Conservation (phyloP, 2,329 filamentous ascomycete genomes). For the Cladophialophora exuberans region DNA sequence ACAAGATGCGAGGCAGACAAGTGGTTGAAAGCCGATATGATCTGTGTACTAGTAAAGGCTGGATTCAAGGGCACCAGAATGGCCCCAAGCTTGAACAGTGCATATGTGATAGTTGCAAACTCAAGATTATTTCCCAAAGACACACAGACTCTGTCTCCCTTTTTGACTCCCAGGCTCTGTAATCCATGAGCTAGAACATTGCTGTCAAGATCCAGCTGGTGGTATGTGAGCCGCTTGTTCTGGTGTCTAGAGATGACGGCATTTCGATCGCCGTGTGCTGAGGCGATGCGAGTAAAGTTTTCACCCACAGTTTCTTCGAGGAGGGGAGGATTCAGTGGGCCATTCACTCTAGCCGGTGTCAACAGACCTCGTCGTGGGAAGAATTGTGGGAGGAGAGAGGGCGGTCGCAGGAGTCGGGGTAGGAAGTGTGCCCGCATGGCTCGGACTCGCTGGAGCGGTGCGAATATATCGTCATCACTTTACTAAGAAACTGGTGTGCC, state of each 20-base stretch:
- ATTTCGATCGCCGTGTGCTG: slow-evolving; percentile 48
- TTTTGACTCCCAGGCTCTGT: slow-evolving; percentile 33
- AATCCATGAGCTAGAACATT: slow-evolving; percentile 33
- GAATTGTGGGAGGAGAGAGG: not conserved
- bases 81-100: slow-evolving; percentile 90
- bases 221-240: slow-evolving; percentile 69
- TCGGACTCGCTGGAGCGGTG: slow-evolving; percentile 2
- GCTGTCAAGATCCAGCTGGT: slow-evolving; percentile 64
- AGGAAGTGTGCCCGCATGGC: slow-evolving; percentile 24
- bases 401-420: slow-evolving; percentile 14
- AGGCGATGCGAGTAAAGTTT: slow-evolving; percentile 50
- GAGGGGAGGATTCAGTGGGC: slow-evolving; percentile 43
- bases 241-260: slow-evolving; percentile 68
- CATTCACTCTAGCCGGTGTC: slow-evolving; percentile 27
- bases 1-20: slow-evolving; percentile 74
- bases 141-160: slow-evolving; percentile 74
- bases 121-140: slow-evolving; percentile 84
- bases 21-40: slow-evolving; percentile 76
- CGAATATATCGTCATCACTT: not conserved
- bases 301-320: slow-evolving; percentile 52
- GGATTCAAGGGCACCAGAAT: slow-evolving; percentile 93
- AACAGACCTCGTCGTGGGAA: slow-evolving; percentile 20
- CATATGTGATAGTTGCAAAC: slow-evolving; percentile 78
- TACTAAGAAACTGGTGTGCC: not conserved
- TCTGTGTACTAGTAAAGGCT: slow-evolving; percentile 78